These are phyloP conservation scores for Paraphoma chrysanthemicola DNA, from an alignment of 2,329 filamentous ascomycete species.

Conservation along the genomic window DNA sequence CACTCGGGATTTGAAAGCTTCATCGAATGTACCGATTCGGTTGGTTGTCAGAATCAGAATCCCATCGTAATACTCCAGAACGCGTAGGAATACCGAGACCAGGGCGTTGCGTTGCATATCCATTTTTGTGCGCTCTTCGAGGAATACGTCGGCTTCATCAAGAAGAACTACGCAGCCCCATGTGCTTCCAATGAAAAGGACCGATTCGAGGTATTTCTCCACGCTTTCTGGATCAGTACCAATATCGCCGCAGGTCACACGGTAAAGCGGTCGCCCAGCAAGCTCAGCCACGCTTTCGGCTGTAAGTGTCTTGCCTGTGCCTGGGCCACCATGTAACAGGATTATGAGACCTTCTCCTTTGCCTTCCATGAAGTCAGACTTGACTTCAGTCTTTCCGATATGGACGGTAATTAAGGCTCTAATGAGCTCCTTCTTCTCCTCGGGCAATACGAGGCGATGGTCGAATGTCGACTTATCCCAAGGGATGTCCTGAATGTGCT, in stretches of 20 bases:
- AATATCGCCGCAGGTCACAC: conserved; percentile 18
- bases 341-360: conserved; percentile 21
- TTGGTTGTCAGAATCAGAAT: conserved; percentile 55
- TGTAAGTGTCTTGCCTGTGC: conserved; percentile 20
- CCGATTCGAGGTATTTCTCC: conserved; percentile 6
- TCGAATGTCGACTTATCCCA: conserved; percentile 9
- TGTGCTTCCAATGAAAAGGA: conserved; percentile 23
- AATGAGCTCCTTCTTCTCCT: conserved; percentile 56
- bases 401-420: conserved; percentile 36
- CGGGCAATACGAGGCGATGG: conserved; percentile 49
- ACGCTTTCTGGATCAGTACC: conserved; percentile 3
- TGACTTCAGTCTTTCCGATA: background rate
- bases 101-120: conserved; percentile 24
- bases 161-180: conserved; percentile 59
- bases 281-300: conserved; percentile 13
- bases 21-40: conserved; percentile 48
- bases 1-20: conserved; percentile 45
- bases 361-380: conserved; percentile 53
- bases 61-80: conserved; percentile 52
- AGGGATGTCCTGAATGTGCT: conserved; percentile 46
- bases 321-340: conserved; percentile 15
- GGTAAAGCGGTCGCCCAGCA: conserved; percentile 25
- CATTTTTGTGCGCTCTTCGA: conserved; percentile 53
- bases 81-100: conserved; percentile 37
- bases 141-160: conserved; percentile 55